Conservation (phyloP, 257 asterid species). For the Lycium barbarum region DNA sequence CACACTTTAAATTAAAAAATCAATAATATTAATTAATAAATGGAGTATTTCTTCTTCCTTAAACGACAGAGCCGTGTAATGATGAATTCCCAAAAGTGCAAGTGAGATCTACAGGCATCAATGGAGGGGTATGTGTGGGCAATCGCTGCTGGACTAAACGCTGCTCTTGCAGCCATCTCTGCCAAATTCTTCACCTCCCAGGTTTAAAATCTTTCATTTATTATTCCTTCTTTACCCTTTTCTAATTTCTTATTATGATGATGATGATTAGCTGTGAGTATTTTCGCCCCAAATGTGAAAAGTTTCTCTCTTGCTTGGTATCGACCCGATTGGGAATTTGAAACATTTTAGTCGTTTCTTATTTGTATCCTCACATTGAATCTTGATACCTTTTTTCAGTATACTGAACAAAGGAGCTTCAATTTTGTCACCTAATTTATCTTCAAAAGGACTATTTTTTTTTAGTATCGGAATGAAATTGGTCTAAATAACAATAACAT, state of each 20-base stretch:
- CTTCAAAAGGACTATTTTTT: background rate
- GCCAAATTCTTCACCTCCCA: slow-evolving; percentile 79
- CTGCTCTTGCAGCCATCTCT: slow-evolving; percentile 87
- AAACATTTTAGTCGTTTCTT: background rate
- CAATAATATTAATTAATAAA: too few species aligned
- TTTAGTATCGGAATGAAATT: background rate
- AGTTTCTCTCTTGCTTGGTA: background rate
- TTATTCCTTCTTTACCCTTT: background rate
- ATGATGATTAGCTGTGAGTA: background rate
- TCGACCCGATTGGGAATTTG: background rate
- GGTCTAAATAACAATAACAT: background rate
- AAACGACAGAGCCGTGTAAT: background rate
- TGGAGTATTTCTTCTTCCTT: slow-evolving; percentile 21
- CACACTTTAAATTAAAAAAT: too few species aligned
- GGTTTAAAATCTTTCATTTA: slow-evolving; percentile 42
- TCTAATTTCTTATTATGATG: background rate
- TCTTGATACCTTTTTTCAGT: background rate
- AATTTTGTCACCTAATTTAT: background rate
- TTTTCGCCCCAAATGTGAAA: background rate
- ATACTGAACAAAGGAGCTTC: background rate
- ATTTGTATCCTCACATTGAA: background rate
- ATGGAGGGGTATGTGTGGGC: slow-evolving; percentile 82
- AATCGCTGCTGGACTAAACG: slow-evolving; percentile 81
- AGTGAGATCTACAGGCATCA: slow-evolving; percentile 7
- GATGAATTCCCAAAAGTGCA: background rate